Evolutionary conservation across 352 stramenopile species (phyloP), one percentile per base, ranked within the genome.

Genomic region (Globisporangium cederbergense): DNA sequence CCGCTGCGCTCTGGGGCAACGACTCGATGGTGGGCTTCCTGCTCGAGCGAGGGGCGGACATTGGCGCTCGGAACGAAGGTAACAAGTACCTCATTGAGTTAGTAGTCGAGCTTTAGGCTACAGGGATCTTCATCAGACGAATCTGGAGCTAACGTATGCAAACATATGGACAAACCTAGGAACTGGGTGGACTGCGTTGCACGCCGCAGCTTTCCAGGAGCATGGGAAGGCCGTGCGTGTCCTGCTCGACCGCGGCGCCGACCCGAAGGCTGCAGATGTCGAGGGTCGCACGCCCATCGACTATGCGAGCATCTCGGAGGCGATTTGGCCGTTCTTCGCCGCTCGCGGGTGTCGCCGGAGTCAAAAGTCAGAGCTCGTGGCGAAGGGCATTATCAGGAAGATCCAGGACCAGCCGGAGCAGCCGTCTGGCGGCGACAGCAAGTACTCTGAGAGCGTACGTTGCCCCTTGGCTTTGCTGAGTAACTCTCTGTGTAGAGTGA

Each of bases 321-420:
- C 81, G 4, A 88, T 88, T 65, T 90, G 81, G 79, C 63, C 78
- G 4, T 87, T 87, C 61, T 90, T 90, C 58, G 78, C 77, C 85
- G 78, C 80, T 1, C 75, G 72, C 65, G 80, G 80, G 22, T 86
- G 68, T 52, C 70, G 42, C 11, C 83, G 77, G 50, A 89, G 80
- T 18, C 58, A 67, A 7, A 89, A 89, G 73, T 65, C 76, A 25
- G 80, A 88, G 38, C 67, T 89, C 3, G 57, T 89, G 25, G 54
- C 64, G 2, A 89, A 88, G 69, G 76, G 80, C 18, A 85, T 89
- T 60, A 89, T 89, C 47, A 78, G 76, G 32, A 89, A 89, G 64
- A 80, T 89, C 18, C 34, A 68, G 22, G 78, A 86, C 34, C 77
- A 83, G 50, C 77, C 79, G 1, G 79, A 88, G 52, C 75, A 88